Percentiles rank a stretch among this genome's conserved stretches.
Conservation (phyloP, 140 eudicot genomes). For the Ambrosia hybrid region DNA sequence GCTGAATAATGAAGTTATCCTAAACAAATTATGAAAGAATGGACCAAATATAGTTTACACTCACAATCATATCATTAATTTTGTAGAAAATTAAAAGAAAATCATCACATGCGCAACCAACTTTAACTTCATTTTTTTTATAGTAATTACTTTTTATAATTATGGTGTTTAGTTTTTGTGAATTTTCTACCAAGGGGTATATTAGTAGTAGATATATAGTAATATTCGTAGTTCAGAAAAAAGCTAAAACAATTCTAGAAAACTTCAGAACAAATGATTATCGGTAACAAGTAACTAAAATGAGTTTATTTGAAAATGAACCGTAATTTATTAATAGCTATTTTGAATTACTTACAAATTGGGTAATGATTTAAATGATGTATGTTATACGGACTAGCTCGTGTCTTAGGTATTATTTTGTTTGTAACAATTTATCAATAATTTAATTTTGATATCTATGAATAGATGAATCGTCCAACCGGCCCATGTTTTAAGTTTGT, state of each 20-base stretch:
- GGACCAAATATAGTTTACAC: conserved; percentile 23
- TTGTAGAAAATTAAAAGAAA: neutral
- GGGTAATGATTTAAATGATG: neutral
- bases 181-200: too few relatives aligned
- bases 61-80: conserved; percentile 27
- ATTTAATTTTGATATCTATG: too few relatives aligned
- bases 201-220: too few relatives aligned
- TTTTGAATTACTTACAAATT: neutral
- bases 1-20: conserved; percentile 34
- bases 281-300: too few relatives aligned
- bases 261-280: too few relatives aligned
- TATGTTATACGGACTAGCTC: neutral
- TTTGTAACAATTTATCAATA: neutral
- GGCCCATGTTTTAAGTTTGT: too few relatives aligned
- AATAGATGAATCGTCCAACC: too few relatives aligned
- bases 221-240: too few relatives aligned
- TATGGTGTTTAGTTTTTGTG: neutral
- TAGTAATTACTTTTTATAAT: neutral
- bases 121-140: neutral
- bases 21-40: conserved; percentile 26
- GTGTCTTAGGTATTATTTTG: neutral
- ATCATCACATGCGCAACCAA: conserved; percentile 10
- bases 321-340: too few relatives aligned
- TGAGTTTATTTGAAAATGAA: too few relatives aligned
- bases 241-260: too few relatives aligned